A percentile compares a stretch with the other conserved stretches of the same genome.
Evolutionary conservation across 441 rosid species (phyloP).

Genomic region (Populus tomentosa): DNA sequence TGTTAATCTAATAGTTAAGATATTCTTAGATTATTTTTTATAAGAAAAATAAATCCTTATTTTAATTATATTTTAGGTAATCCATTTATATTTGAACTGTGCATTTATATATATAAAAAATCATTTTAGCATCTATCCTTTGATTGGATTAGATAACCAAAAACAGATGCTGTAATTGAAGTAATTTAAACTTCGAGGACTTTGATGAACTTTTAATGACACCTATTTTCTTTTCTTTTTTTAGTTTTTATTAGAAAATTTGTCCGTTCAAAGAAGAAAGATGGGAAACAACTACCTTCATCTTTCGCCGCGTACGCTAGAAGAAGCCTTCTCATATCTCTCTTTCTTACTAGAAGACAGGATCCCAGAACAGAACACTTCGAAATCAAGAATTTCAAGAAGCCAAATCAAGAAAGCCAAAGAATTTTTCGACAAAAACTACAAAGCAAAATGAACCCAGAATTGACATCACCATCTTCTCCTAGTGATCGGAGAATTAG

Average conservation of each 20-base stretch:
- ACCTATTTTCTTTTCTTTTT: too few species aligned
- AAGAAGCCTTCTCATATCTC: background rate
- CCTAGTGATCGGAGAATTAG: conserved; percentile 57
- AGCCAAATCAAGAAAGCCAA: background rate
- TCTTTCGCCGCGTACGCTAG: background rate
- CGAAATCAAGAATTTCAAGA: background rate
- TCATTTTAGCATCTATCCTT: too few species aligned
- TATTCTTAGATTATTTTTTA: too few species aligned
- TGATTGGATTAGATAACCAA: too few species aligned
- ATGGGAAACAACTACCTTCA: background rate
- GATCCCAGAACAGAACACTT: background rate
- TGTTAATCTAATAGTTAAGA: too few species aligned
- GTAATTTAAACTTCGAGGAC: too few species aligned
- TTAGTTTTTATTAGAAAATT: background rate
- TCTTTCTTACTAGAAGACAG: background rate
- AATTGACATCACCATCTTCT: background rate
- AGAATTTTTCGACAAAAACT: background rate
- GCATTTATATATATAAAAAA: too few species aligned
- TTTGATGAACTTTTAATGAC: too few species aligned
- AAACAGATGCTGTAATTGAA: too few species aligned
- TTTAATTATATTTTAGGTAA: background rate
- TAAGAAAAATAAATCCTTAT: background rate
- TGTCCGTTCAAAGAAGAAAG: background rate
- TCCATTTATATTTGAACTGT: background rate
- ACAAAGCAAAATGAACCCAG: background rate